Base-by-base conservation (phyloP, 2,329 filamentous ascomycete genomes). In the Pseudogymnoascus verrucosus region DNA sequence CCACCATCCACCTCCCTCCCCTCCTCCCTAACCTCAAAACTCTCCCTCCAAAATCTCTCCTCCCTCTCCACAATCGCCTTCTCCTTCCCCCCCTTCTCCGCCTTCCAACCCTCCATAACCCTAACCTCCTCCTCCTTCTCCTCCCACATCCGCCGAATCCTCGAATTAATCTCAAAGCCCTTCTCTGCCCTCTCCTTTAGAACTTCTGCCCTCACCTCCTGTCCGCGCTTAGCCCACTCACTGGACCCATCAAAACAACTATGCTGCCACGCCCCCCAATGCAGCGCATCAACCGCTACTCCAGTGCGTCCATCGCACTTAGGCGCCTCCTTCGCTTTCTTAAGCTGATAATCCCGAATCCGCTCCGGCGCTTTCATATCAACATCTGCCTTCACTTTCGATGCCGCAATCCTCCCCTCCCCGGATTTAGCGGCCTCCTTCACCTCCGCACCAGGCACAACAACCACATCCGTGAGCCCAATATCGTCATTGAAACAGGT, bases 161-260 rank as follows among this genome's bases (percentile, higher is more conserved):
- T 6, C 14, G 4, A 4, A 31, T 54, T 11, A 63, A 60, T 23
- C 36, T 31, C 28, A 62, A 28, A 42, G 6, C 37, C 66, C 67
- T 70, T 77, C 63, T 72, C 72, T 3, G 85, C 70, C 1, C 82
- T 83, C 65, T 80, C 83, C 0, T 78, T 79, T 3, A 85, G 67
- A 39, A 85, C 67, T 68, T 83, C 82, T 4, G 64, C 65, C 1
- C 81, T 83, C n/a, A 85, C 77, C 70, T 85, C 82, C 1, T 63
- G 66, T 7, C 47, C 47, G 2, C 23, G 47, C 3, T 1, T 5
- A 16, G 47, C 47, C 47, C 47, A 54, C 14, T 34, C 47, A 6
- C 47, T 54, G 2, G 3, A 3, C 14, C 47, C 47, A 28, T 54
- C 47, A 34, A 54, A 54, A 31, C 47, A 54, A 54, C 47, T 54